Conservation (phyloP, 2,329 filamentous ascomycete genomes). For the Volutella citrinella region DNA sequence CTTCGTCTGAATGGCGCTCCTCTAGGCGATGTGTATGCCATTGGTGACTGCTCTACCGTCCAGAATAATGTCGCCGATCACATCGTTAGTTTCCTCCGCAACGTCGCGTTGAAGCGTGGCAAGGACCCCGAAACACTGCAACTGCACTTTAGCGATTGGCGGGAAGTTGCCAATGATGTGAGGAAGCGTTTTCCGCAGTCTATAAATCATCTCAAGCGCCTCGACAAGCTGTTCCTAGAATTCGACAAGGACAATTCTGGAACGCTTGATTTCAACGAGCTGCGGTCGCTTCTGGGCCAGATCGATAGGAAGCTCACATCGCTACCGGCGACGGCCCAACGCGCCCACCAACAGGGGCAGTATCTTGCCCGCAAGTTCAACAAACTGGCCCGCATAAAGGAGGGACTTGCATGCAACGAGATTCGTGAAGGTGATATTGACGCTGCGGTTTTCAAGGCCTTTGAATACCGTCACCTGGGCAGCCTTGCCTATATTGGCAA, state of each 20-base stretch:
- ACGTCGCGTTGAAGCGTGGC: slow-evolving; percentile 86
- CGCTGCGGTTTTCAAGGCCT: slow-evolving; percentile 87
- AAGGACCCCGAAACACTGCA: slow-evolving; percentile 86
- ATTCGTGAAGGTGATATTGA: slow-evolving; percentile 88
- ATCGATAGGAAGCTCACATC: slow-evolving; percentile 95
- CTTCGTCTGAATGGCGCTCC: slow-evolving; percentile 86
- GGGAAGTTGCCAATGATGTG: slow-evolving; percentile 76
- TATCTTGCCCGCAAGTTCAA: slow-evolving; percentile 95
- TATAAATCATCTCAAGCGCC: slow-evolving; percentile 76
- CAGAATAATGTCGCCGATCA: slow-evolving; percentile 96
- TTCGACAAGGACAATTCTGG: slow-evolving; percentile 94
- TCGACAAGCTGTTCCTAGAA: slow-evolving; percentile 86
- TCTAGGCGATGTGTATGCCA: slow-evolving; percentile 90
- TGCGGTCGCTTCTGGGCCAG: slow-evolving; percentile 81
- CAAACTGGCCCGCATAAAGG: slow-evolving; percentile 75
- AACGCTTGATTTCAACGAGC: slow-evolving; percentile 89
- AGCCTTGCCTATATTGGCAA: slow-evolving; percentile 95
- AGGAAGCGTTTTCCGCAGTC: slow-evolving; percentile 91
- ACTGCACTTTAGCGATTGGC: slow-evolving; percentile 86
- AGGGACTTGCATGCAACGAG: slow-evolving; percentile 75
- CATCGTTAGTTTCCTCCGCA: slow-evolving; percentile 84
- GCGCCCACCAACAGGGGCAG: slow-evolving; percentile 90
- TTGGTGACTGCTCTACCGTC: slow-evolving; percentile 93
- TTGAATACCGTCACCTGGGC: slow-evolving; percentile 90
- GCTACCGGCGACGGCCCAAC: slow-evolving; percentile 90